Base-by-base conservation (phyloP, 768 basidiomycete genomes). In the Omphalotus guepiniiformis region DNA sequence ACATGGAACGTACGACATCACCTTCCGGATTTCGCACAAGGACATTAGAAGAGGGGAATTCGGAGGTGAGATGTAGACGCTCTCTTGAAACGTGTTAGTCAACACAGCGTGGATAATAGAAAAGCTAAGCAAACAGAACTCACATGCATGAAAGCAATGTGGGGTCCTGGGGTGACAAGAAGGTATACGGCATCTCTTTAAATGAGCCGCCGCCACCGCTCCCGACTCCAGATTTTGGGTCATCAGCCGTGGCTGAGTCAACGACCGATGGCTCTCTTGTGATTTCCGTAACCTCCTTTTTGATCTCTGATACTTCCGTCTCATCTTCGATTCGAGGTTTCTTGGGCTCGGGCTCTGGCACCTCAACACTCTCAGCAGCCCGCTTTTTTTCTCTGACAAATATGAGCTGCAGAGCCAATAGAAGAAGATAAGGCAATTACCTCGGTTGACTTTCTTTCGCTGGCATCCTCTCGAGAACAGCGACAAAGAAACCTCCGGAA, bases 401-500 rank as follows among this genome's bases (percentile, higher is more conserved):
- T 47, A 26, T 18, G 27, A 38, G 11, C 25, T 25, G 2, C 43
- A 13, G n/a, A 13, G 3, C 6, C 13, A 13, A 16, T 35, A 18
- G 13, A 2, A 4, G 16, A 25, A 12, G 19, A 37, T 12, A 12
- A 16, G 27, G 38, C 23, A 49, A 49, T 25, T 57, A 63, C 62
- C 47, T 65, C 5, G 40, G 22, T 16, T 27, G 19, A 15, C 49
- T 16, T 40, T 30, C 51, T 18, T 34, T 21, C 26, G 42, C 27
- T 19, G 39, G 29, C 44, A 68, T 78, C 58, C 74, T 79, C 59
- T 86, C 76, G 28, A 97, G 64, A 0, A 96, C 87, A 9, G 93
- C 93, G n/a, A 99, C 83, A 60, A 96, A 99, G 68, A 99, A 99
- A 0, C 93, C 96, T 2, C 96, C 96, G 0, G 93, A 91, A 59